Evolutionary conservation across 2,329 filamentous ascomycete species (phyloP).

Genomic region (Fusarium coffeatum): DNA sequence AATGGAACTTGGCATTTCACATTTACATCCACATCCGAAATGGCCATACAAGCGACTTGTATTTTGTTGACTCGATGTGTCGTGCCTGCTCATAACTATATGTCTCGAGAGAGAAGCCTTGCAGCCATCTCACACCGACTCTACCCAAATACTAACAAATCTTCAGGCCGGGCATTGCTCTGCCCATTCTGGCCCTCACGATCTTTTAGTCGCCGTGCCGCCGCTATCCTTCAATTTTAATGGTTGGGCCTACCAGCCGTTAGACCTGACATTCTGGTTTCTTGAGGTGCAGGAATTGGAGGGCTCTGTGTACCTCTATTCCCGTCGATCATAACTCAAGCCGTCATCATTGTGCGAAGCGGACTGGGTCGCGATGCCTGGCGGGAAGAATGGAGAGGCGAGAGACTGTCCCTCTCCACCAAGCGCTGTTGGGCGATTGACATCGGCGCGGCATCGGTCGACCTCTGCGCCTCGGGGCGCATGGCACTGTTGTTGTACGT

Average conservation of each 20-base stretch:
- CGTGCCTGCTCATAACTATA: conserved; percentile 38
- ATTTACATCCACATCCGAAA: conserved; percentile 2
- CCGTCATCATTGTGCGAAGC: conserved; percentile 75
- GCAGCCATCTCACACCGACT: conserved; percentile 41
- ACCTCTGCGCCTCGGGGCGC: conserved; percentile 55
- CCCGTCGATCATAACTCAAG: conserved; percentile 59
- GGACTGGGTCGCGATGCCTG: conserved; percentile 72
- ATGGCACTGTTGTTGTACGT: conserved; percentile 57
- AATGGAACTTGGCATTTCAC: conserved; percentile 6
- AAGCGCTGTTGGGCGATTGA: conserved; percentile 60
- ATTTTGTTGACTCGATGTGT: conserved; percentile 44
- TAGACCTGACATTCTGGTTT: conserved; percentile 38
- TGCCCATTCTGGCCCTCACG: conserved; percentile 31
- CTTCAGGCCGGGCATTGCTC: conserved; percentile 29
- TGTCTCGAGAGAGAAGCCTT: conserved; percentile 31
- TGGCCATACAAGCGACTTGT: conserved; percentile 44
- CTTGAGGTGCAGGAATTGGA: conserved; percentile 23
- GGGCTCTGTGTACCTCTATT: conserved; percentile 46
- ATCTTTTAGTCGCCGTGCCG: conserved; percentile 43
- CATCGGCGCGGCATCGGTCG: conserved; percentile 59
- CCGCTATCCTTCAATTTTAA: conserved; percentile 44
- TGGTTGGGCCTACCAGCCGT: conserved; percentile 43
- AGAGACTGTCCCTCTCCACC: conserved; percentile 60
- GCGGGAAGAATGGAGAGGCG: conserved; percentile 57
- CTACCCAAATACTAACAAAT: conserved; percentile 43